phyloP scores from a whole-genome alignment of 1,139 yeast genomes.

The Pneumocystis oryctolagi region DNA sequence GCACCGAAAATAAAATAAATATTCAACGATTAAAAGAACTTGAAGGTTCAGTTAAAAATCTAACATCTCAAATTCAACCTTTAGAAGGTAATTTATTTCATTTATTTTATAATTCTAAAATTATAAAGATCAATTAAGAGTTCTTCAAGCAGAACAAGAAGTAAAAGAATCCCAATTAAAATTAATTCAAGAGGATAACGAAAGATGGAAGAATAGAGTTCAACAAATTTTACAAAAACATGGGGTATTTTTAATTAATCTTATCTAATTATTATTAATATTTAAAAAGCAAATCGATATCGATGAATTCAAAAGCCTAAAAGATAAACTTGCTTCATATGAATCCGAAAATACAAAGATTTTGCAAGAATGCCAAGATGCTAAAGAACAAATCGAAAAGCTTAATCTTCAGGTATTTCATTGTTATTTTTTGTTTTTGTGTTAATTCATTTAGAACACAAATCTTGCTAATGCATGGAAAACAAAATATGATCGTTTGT shows the following conservation, averaged over 20 bases:
- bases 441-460: conserved; percentile 13
- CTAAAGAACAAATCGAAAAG: conserved; percentile 25
- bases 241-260: conserved; percentile 15
- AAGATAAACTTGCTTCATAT: conserved; percentile 11
- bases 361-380: conserved; percentile 15
- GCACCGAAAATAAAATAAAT: conserved; percentile 35
- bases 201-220: conserved; percentile 39
- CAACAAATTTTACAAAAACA: conserved; percentile 35
- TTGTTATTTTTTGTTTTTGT: conserved; percentile 22
- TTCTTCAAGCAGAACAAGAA: conserved; percentile 28
- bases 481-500: conserved; percentile 8
- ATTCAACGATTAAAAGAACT: conserved; percentile 23
- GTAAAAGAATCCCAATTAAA: conserved; percentile 31
- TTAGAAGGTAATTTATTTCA: conserved; percentile 13
- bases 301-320: conserved; percentile 28
- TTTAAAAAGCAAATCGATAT: conserved; percentile 32
- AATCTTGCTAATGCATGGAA: conserved; percentile 12
- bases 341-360: conserved; percentile 3
- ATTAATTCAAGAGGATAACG: conserved; percentile 31
- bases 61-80: conserved; percentile 25
- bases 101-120: background rate
- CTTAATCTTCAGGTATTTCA: conserved; percentile 29
- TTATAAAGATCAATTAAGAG: conserved; percentile 23
- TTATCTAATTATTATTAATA: background rate
- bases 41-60: conserved; percentile 25